Base-by-base conservation (phyloP, 169 alveolate genomes). In the Cryptosporidium sp. region DNA sequence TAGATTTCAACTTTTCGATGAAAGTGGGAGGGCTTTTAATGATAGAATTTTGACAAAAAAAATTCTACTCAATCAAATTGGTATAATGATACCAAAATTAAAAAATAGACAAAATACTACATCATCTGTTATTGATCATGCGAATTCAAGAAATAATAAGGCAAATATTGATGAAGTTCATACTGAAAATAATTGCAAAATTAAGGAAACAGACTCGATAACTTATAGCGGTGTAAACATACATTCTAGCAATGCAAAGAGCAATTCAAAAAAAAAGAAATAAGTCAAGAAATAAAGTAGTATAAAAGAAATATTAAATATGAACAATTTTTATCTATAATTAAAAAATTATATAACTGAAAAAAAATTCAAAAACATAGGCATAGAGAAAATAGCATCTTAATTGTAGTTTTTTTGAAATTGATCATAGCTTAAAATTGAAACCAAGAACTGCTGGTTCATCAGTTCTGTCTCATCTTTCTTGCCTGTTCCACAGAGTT, bases 371-470 rank as follows among this genome's bases (percentile, higher is more conserved):
- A 42, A 42, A 42, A 42, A 1, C 16, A 12, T 42, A 42, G n/a
- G 14, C 16, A 12, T 42, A 42, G n/a, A 48, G 56, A 6, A 48
- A 14, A 48, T 16, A 14, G 18, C 8, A 48, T 48, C n/a, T 73
- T 53, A 33, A 73, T 39, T 53, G 45, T 73, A 70, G 29, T 42
- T 23, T 23, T 42, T 65, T 62, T 35, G n/a, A 67, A 80, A 80
- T 62, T 44, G 35, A 26, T 80, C 68, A 61, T 26, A 80, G 18
- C 62, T 75, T 45, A 62, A 14, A 2, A 80, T 80, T 80, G 89
- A 51, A 1, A 80, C n/a, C 51, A 80, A 39, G 62, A 29, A 80
- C 44, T 80, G 69, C n/a, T 80, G 69, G 12, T 48, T 80, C 89
- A 80, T 80, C 3, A 62, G 42, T 39, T 61, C 60, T 29, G 62